Evolutionary conservation across 2,329 filamentous ascomycete species (phyloP), one percentile per base, ranked within the genome.

Genomic region (Colletotrichum nymphaeae): DNA sequence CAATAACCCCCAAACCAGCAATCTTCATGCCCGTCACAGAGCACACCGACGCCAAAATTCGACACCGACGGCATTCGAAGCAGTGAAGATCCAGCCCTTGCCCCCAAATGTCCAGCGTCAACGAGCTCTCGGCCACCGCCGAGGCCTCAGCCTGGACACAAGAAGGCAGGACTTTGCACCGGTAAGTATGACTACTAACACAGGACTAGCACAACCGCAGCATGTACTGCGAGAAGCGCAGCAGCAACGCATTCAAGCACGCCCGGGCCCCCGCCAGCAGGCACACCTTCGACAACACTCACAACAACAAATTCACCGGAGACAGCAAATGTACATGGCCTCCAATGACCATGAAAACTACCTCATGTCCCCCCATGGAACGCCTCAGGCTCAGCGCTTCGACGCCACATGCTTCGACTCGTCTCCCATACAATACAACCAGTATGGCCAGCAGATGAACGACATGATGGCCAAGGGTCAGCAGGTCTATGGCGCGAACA

Each of bases 211-310:
- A 85, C 84, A 71, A 73, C 86, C 87, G 89, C 93, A 95, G 90
- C 93, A 95, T 90, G 89, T 91, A 86, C 90, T 95, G 92, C 93
- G 93, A 93, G 93, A 94, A 94, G 90, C 93, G 92, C 94, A 96
- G 91, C 91, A 94, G 92, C 94, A 95, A 88, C 91, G 91, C 90
- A 89, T 91, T 75, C 83, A 84, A 89, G 90, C 90, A 90, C 92
- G 93, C 91, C 93, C 93, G 91, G 92, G 93, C 89, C 88, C 81
- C 72, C 74, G 76, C 74, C 84, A 83, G 80, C 79, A 83, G 74
- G 60, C 69, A 69, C 75, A 73, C 77, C 75, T 76, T 74, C 74
- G 74, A 58, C 63, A 83, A 80, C 82, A 85, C 74, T 80, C 80
- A 62, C 79, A 83, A 68, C 80, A 83, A 75, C 79, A 82, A 76